These are phyloP conservation scores for Lyophyllum decastes DNA, from an alignment of 768 basidiomycete species.

Conservation along the genomic window DNA sequence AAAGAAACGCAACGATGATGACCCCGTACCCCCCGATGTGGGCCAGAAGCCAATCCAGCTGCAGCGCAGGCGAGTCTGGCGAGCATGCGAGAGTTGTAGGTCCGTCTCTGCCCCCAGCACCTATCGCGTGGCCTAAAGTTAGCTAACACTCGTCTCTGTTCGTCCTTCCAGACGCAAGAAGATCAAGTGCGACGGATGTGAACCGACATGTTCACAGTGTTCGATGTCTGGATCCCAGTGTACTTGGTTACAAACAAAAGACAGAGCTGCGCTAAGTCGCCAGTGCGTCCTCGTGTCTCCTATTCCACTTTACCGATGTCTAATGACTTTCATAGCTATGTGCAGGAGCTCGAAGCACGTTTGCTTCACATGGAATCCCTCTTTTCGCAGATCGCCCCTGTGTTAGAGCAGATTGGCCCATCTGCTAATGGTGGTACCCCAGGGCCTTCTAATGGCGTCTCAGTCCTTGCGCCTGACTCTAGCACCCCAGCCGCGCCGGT, in stretches of 20 bases:
- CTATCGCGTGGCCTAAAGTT: slow-evolving; percentile 18
- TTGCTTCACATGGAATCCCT: slow-evolving; percentile 86
- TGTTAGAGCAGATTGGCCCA: slow-evolving; percentile 72
- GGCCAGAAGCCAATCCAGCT: slow-evolving; percentile 74
- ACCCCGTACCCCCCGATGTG: slow-evolving; percentile 54
- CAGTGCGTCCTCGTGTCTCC: slow-evolving; percentile 57
- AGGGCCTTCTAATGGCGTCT: slow-evolving; percentile 30
- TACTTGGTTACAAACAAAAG: slow-evolving; percentile 90
- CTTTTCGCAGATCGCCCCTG: slow-evolving; percentile 81
- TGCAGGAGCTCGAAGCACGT: slow-evolving; percentile 88
- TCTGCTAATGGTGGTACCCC: slow-evolving; percentile 42
- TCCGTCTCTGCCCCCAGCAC: slow-evolving; percentile 33
- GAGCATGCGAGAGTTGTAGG: slow-evolving; percentile 91
- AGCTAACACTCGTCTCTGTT: slow-evolving; percentile 14
- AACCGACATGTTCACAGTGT: slow-evolving; percentile 87
- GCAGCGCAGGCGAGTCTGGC: slow-evolving; percentile 81
- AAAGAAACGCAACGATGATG: slow-evolving; percentile 75
- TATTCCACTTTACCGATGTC: slow-evolving; percentile 12
- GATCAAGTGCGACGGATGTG: slow-evolving; percentile 89
- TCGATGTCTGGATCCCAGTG: slow-evolving; percentile 72
- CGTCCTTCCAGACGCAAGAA: slow-evolving; percentile 71
- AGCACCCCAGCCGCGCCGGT: slow-evolving; percentile 36
- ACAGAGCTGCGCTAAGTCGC: slow-evolving; percentile 85
- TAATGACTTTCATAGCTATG: slow-evolving; percentile 58
- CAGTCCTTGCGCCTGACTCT: slow-evolving; percentile 34